These are phyloP conservation scores for Pyricularia sp. DNA, from an alignment of 2,329 filamentous ascomycete species.

Conservation along the genomic window DNA sequence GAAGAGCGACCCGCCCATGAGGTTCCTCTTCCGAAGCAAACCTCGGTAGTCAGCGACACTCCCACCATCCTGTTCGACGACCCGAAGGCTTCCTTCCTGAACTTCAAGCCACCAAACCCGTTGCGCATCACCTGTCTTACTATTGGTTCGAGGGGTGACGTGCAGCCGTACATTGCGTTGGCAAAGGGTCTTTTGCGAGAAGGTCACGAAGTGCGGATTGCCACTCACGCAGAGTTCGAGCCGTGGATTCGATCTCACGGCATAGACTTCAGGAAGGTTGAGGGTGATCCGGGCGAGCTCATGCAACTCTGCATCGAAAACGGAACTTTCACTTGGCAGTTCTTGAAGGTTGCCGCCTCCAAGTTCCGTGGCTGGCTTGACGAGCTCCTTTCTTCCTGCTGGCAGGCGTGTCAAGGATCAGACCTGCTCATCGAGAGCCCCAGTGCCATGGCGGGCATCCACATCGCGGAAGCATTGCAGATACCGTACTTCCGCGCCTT, in stretches of 20 bases:
- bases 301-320: constrained; percentile 96
- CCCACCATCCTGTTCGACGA: constrained; percentile 85
- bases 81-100: constrained; percentile 74
- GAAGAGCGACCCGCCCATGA: constrained; percentile 43
- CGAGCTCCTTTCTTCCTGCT: constrained; percentile 72
- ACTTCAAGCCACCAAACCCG: constrained; percentile 76
- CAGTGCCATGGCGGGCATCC: constrained; percentile 94
- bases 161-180: constrained; percentile 94
- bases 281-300: constrained; percentile 84
- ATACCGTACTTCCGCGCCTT: constrained; percentile 97
- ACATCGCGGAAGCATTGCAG: constrained; percentile 85
- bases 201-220: constrained; percentile 78
- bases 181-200: constrained; percentile 86
- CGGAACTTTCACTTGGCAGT: constrained; percentile 91
- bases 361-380: constrained; percentile 96
- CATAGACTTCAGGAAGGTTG: constrained; percentile 83
- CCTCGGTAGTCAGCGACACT: constrained; percentile 40
- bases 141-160: constrained; percentile 90
- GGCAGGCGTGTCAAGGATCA: constrained; percentile 72
- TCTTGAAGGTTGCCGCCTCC: constrained; percentile 75
- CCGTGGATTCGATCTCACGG: constrained; percentile 86
- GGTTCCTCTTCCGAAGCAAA: constrained; percentile 35
- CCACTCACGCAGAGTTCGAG: constrained; percentile 85
- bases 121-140: constrained; percentile 87
- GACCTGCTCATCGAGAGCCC: constrained; percentile 93